Evolutionary conservation across 2,329 filamentous ascomycete species (phyloP).

Genomic region (Aschersonia sp.): DNA sequence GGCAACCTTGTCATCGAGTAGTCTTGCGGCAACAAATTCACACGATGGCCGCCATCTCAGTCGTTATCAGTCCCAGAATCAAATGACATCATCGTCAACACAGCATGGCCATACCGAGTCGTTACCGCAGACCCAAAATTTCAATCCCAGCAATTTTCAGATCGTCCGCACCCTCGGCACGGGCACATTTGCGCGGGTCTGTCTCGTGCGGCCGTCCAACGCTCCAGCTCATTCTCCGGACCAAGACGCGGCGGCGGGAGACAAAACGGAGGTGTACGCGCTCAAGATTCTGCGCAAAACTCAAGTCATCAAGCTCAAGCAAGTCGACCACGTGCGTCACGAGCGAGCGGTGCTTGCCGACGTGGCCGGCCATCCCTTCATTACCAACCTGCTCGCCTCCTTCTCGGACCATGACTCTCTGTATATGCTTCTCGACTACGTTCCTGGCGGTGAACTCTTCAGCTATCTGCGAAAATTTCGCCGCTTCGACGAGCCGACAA

Average conservation of each 20-base stretch:
- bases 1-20: slow-evolving; percentile 4
- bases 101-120: slow-evolving; percentile 1
- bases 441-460: slow-evolving; percentile 73
- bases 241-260: slow-evolving; percentile 14
- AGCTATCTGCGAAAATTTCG: slow-evolving; percentile 65
- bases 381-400: slow-evolving; percentile 62
- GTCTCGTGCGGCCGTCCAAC: slow-evolving; percentile 53
- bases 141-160: slow-evolving; percentile 43
- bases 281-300: slow-evolving; percentile 66
- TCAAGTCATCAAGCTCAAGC: slow-evolving; percentile 67
- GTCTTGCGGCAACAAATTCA: slow-evolving; percentile 6
- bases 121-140: slow-evolving; percentile 13
- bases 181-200: slow-evolving; percentile 74
- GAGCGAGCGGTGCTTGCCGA: slow-evolving; percentile 66
- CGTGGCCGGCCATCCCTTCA: slow-evolving; percentile 70
- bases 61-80: not conserved
- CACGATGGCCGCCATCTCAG: slow-evolving; percentile 1
- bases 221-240: slow-evolving; percentile 20
- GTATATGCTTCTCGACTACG: slow-evolving; percentile 74
- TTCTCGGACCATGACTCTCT: slow-evolving; percentile 68
- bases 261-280: slow-evolving; percentile 45
- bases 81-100: not conserved
- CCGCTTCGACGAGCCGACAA: slow-evolving; percentile 64
- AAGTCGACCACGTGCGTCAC: slow-evolving; percentile 75
- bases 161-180: slow-evolving; percentile 65